phyloP scores from a whole-genome alignment of 1,284 basidiomycete species.

The Trametes sp. region DNA sequence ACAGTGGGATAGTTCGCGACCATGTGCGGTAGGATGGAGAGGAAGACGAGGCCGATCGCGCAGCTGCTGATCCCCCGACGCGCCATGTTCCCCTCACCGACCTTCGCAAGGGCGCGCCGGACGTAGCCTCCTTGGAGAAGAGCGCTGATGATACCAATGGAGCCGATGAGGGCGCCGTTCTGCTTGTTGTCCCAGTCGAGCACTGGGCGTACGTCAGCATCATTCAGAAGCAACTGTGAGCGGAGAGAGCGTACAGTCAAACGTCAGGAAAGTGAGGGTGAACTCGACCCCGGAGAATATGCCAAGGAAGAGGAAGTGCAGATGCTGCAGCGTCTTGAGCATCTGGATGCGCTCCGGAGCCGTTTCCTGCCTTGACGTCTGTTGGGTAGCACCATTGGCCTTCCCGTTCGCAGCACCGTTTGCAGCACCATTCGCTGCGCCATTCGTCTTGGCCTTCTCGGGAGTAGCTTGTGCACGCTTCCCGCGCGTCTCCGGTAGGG shows the following conservation, averaged over 20 bases:
- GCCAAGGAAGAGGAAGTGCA: constrained; percentile 86
- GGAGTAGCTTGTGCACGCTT: constrained; percentile 41
- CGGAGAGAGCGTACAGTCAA: constrained; percentile 74
- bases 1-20: constrained; percentile 50
- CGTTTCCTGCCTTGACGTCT: constrained; percentile 42
- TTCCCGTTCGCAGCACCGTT: constrained; percentile 31
- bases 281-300: constrained; percentile 94
- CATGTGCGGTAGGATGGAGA: constrained; percentile 72
- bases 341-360: constrained; percentile 58
- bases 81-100: constrained; percentile 83
- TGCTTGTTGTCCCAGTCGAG: constrained; percentile 90
- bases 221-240: too few species aligned
- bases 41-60: constrained; percentile 68
- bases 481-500: constrained; percentile 81
- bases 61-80: constrained; percentile 79
- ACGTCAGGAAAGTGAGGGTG: constrained; percentile 90
- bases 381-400: constrained; percentile 21
- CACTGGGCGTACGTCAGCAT: constrained; percentile 52
- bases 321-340: constrained; percentile 62
- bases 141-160: constrained; percentile 88
- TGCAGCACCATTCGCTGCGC: constrained; percentile 26
- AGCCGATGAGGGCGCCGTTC: constrained; percentile 87
- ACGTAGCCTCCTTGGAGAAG: constrained; percentile 92
- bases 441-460: constrained; percentile 34
- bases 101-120: constrained; percentile 72